Evolutionary conservation across 2,329 filamentous ascomycete genomes (phyloP).

Genomic region (Calonectria montana): DNA sequence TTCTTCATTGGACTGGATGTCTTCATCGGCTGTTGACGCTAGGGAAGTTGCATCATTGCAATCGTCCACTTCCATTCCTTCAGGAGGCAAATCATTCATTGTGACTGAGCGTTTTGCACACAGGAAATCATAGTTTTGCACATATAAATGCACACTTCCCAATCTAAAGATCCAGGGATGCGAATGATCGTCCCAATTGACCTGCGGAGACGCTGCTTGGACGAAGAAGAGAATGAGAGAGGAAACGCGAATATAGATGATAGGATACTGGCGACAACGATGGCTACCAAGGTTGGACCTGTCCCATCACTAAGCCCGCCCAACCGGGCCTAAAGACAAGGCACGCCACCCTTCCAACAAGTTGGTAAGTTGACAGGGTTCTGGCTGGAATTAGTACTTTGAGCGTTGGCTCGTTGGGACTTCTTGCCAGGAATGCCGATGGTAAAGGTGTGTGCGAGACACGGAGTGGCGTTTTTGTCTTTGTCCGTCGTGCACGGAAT

Average conservation of each 20-base stretch:
- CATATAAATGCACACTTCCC: not conserved
- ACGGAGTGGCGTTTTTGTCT: not conserved
- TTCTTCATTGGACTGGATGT: conserved; percentile 54
- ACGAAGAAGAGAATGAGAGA: not conserved
- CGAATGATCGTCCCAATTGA: not conserved
- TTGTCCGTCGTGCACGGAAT: not conserved
- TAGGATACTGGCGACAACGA: not conserved
- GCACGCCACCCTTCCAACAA: not conserved
- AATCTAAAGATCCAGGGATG: not conserved
- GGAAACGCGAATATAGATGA: not conserved
- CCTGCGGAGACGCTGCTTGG: not conserved
- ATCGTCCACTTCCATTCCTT: conserved; percentile 8
- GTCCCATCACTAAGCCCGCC: not conserved
- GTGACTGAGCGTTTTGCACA: not conserved
- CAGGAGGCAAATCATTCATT: not conserved
- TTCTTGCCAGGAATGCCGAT: not conserved
- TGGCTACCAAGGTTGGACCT: not conserved
- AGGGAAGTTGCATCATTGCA: conserved; percentile 46
- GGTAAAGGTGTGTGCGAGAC: not conserved
- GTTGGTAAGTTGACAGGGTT: not conserved
- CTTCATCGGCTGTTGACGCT: conserved; percentile 48
- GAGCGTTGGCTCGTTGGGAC: not conserved
- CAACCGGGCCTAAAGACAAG: not conserved
- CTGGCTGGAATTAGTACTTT: not conserved
- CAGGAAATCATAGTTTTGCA: not conserved